Conservation (phyloP, 164 flowering plant species). For the Magnolia sinica region DNA sequence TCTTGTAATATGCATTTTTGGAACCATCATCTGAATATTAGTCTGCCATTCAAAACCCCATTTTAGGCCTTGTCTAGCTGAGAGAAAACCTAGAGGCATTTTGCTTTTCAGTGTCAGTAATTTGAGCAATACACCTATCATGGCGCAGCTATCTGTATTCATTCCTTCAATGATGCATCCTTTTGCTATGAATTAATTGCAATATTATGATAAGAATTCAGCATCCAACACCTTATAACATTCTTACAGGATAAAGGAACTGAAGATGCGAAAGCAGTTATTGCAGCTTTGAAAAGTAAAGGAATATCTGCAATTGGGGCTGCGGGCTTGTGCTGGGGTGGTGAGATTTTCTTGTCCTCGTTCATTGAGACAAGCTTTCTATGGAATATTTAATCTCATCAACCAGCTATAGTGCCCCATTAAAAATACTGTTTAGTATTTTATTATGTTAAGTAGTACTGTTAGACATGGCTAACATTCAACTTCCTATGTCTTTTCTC, state of each 20-base stretch:
- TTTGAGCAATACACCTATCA: too few relatives aligned
- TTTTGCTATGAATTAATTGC: neutral
- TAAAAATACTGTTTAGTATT: neutral
- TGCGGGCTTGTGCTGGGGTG: slow-evolving; percentile 80
- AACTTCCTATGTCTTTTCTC: slow-evolving; percentile 13
- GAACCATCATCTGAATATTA: neutral
- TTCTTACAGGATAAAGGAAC: slow-evolving; percentile 48
- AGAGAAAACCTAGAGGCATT: too few relatives aligned
- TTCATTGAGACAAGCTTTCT: neutral
- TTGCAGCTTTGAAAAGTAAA: slow-evolving; percentile 53
- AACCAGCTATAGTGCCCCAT: neutral
- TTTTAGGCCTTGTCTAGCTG: neutral
- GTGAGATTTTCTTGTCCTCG: slow-evolving; percentile 26
- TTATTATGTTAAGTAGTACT: neutral
- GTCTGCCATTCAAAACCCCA: neutral
- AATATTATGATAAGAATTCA: neutral
- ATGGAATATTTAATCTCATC: neutral
- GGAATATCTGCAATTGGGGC: slow-evolving; percentile 54
- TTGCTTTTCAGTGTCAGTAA: too few relatives aligned
- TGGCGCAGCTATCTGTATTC: neutral
- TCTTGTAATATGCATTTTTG: neutral
- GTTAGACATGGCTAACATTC: neutral
- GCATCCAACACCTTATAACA: neutral
- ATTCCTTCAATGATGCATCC: neutral
- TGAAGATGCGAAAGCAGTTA: slow-evolving; percentile 55